Base-by-base conservation (phyloP, 1,284 basidiomycete species). In the Chalciporus sp. region DNA sequence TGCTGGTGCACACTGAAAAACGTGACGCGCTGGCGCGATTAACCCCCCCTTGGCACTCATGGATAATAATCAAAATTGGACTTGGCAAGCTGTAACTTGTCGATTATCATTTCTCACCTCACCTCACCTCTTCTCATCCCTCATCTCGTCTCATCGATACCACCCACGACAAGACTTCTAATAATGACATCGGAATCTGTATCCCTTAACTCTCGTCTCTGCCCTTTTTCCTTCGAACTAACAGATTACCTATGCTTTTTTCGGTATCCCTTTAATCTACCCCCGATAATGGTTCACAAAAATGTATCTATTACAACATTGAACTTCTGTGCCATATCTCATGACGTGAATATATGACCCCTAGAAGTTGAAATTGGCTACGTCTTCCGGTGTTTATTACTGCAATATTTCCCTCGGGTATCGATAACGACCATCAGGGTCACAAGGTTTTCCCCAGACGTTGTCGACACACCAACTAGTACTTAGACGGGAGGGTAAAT, bases 1-100 rank as follows among this genome's bases (percentile, higher is more conserved):
- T 51, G 80, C 72, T 46, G 70, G 70, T 47, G 68, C 59, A 51
- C 70, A 49, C 53, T 69, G 48, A 66, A 54, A 57, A 42, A 3
- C 7, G 49, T 51, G 65, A 56, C 51, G 61, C 57, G 60, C 57
- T 52, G 48, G 58, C 61, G 56, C 58, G 53, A 55, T 48, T 28
- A 43, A 55, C 8, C 54, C 57, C 52, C 6, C 23, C 23, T 3
- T 23, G 23, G 23, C n/a, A 23, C 23, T 23, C 23, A 50, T 60
- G 49, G 46, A 53, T 52, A 19, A 55, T 60, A 51, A 52, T 35
- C n/a, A 46, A 57, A 67, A 68, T 59, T 45, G 60, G 57, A 58
- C 50, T 57, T 49, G 47, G 42, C 33, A 45, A 8, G 23, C 51
- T 50, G 53, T 60, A 62, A 49, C 42, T 56, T 56, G 40, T 54